These are phyloP conservation scores for Eimeria maxima DNA, from an alignment of 169 alveolate species.

Conservation along the genomic window DNA sequence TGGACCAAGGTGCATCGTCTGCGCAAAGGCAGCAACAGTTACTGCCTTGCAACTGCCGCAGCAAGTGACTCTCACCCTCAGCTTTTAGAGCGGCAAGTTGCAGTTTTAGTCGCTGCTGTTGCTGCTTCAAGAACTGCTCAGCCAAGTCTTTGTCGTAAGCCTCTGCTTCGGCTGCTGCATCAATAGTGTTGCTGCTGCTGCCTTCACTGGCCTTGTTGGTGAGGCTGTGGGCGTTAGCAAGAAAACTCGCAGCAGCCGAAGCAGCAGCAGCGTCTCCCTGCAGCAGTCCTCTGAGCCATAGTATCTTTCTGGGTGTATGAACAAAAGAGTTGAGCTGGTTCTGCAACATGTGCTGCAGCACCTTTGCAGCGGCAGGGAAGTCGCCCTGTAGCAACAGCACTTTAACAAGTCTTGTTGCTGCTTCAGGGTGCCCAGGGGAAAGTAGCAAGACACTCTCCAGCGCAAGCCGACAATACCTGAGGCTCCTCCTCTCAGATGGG, in stretches of 20 bases:
- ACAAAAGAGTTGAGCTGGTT: constrained; percentile 19
- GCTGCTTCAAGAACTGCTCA: constrained; percentile 67
- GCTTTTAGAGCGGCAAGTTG: constrained; percentile 61
- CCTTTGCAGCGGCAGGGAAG: constrained; percentile 76
- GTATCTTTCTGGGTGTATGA: constrained; percentile 59
- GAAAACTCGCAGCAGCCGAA: constrained; percentile 62
- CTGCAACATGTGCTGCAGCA: constrained; percentile 63
- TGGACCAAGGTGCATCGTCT: not conserved
- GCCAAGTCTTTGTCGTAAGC: constrained; percentile 41
- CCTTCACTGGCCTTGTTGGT: constrained; percentile 5
- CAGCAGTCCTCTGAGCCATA: constrained; percentile 69
- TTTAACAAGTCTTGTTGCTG: constrained; percentile 68
- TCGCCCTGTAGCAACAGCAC: constrained; percentile 78
- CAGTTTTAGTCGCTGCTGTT: constrained; percentile 43
- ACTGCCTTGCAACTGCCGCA: constrained; percentile 37
- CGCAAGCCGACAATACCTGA: constrained; percentile 71
- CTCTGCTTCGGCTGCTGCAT: constrained; percentile 54
- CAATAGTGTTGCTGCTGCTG: constrained; percentile 26
- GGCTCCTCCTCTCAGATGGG: not conserved
- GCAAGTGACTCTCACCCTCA: constrained; percentile 50
- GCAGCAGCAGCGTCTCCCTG: constrained; percentile 71
- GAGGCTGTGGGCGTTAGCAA: constrained; percentile 48
- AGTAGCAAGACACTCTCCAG: constrained; percentile 73
- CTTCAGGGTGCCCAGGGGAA: constrained; percentile 71
- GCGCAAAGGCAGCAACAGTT: not conserved